Base-by-base conservation (phyloP, 257 asterid species). In the Capsicum pubescens region DNA sequence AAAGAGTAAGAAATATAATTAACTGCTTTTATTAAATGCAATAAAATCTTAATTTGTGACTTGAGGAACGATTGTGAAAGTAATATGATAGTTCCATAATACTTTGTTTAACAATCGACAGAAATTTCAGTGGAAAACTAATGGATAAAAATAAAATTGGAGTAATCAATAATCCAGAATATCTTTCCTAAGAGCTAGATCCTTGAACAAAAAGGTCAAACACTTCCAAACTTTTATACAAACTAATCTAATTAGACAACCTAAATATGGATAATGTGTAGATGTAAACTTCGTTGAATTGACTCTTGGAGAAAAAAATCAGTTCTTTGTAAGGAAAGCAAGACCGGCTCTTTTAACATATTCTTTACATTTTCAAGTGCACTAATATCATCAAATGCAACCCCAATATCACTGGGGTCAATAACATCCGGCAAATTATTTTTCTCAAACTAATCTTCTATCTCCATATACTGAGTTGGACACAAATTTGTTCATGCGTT, bases 301-400 rank as follows among this genome's bases (percentile, higher is more conserved):
- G 97, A 86, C 98, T 94, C 91, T 93, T 94, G 92, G 91, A 88
- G 84, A 94, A 94, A 85, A 94, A 96, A 86, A 92, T 97, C 3
- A 97, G 98, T 81, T 8, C n/a, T n/a, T n/a, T n/a, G n/a, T n/a
- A n/a, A n/a, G n/a, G n/a, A n/a, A n/a, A n/a, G n/a, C n/a, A n/a
- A n/a, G n/a, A n/a, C n/a, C n/a, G n/a, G n/a, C n/a, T n/a, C n/a
- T n/a, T n/a, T n/a, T n/a, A n/a, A n/a, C n/a, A 96, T 93, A 86
- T 94, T 97, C 83, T 94, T 94, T 82, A 94, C 97, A 89, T 90
- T 92, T 90, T 94, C 97, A 58, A 94, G 89, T 69, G 98, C 98
- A 86, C 98, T 97, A 84, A 94, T 92, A 90, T 94, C 98, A 88
- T 94, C 97, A 91, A n/a, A n/a, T n/a, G n/a, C n/a, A n/a, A n/a